Conservation (phyloP, 2,329 filamentous ascomycete genomes). For the Triangularia setosa region DNA sequence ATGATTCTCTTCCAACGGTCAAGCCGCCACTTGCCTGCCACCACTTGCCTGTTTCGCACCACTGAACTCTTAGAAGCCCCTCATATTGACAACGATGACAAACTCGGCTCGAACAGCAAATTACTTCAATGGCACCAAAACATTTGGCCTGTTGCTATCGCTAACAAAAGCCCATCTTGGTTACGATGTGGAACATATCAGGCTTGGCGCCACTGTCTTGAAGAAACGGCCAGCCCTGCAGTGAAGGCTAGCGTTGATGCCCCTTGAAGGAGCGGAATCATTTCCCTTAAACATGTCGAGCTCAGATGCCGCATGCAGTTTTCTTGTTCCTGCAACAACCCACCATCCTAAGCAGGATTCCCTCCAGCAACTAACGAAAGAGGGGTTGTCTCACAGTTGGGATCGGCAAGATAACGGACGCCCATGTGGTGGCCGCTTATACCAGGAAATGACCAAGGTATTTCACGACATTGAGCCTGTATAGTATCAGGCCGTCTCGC, state of each 20-base stretch:
- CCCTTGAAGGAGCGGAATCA: constrained; percentile 18
- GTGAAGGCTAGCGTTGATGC: constrained; percentile 8
- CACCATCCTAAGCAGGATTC: neutral
- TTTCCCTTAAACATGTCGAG: constrained; percentile 5
- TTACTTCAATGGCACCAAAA: neutral
- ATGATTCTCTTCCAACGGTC: neutral
- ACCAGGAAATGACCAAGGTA: neutral
- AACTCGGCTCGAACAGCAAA: neutral
- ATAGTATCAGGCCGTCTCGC: constrained; percentile 2
- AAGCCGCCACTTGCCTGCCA: neutral
- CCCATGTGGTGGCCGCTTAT: neutral
- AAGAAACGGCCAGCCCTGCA: constrained; percentile 6
- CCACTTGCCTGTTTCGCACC: neutral
- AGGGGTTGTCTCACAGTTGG: constrained; percentile 10
- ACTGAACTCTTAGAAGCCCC: neutral
- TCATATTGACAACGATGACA: neutral
- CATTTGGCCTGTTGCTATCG: neutral
- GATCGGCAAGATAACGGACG: neutral
- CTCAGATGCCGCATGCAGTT: neutral
- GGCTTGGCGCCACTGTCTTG: constrained; percentile 10
- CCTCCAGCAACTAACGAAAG: neutral
- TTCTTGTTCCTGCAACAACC: constrained; percentile 1
- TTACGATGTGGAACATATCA: constrained; percentile 3
- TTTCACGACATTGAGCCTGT: constrained; percentile 13
- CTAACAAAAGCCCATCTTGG: constrained; percentile 5